Conservation (phyloP, 2,329 filamentous ascomycete genomes). For the Trichoderma brevicompactum region DNA sequence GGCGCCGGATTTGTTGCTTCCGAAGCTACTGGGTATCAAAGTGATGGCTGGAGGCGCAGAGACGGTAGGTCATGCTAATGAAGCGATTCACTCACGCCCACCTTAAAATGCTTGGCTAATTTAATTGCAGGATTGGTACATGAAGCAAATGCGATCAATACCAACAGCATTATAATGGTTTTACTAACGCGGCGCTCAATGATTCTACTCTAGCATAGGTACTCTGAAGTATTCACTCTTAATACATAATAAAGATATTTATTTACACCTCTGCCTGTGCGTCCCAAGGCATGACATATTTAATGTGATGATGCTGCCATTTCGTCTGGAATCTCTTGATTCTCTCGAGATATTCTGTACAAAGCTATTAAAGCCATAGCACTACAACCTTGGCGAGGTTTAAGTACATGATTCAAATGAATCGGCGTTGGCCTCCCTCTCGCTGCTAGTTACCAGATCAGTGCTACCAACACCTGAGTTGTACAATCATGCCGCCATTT, state of each 20-base stretch:
- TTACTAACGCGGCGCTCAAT: not conserved
- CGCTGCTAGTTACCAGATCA: not conserved
- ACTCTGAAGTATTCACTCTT: not conserved
- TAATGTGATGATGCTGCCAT: conserved; percentile 6
- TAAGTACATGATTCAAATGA: not conserved
- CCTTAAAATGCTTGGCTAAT: not conserved
- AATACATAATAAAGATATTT: not conserved
- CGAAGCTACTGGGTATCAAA: conserved; percentile 34
- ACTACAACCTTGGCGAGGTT: not conserved
- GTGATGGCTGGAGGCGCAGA: conserved; percentile 30
- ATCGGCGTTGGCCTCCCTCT: not conserved
- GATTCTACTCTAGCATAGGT: not conserved
- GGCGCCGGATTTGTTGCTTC: conserved; percentile 34
- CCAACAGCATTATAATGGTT: not conserved
- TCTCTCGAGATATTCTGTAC: not conserved
- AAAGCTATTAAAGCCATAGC: not conserved
- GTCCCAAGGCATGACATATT: not conserved
- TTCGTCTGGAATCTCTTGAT: not conserved
- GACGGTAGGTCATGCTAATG: conserved; percentile 25
- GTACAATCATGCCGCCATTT: conserved; percentile 32
- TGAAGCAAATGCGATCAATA: conserved; percentile 2
- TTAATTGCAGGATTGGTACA: conserved; percentile 7
- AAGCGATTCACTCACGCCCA: not conserved
- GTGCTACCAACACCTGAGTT: not conserved
- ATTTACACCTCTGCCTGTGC: not conserved